Evolutionary conservation across 1,139 yeast species (phyloP).

Genomic region (Lodderomyces theae): DNA sequence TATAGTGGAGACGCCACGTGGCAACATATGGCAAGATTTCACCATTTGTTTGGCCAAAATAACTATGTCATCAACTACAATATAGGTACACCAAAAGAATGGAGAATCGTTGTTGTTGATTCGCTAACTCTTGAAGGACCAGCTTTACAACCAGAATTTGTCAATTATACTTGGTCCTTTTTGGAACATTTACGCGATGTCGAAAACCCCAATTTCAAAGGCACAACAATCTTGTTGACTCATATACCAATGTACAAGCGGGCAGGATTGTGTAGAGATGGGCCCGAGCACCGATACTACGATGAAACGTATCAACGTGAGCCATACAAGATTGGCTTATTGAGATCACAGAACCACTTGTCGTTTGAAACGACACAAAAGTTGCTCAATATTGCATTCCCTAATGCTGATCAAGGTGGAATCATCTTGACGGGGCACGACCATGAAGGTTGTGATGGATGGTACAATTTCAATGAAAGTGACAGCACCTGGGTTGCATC

Average conservation of each 20-base stretch:
- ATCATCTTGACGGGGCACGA: conserved; percentile 92
- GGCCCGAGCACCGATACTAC: conserved; percentile 65
- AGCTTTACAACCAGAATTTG: conserved; percentile 69
- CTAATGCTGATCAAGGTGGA: conserved; percentile 61
- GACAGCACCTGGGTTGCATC: conserved; percentile 60
- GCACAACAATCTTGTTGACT: conserved; percentile 79
- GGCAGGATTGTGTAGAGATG: conserved; percentile 82
- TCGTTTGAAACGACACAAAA: conserved; percentile 62
- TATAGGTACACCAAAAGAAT: conserved; percentile 58
- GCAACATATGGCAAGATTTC: conserved; percentile 84
- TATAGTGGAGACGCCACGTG: conserved; percentile 93
- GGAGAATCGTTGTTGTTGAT: conserved; percentile 85
- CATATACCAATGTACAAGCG: conserved; percentile 87
- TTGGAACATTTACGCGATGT: conserved; percentile 52
- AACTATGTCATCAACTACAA: conserved; percentile 77
- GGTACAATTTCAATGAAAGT: conserved; percentile 43
- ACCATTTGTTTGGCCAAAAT: conserved; percentile 72
- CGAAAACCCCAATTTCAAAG: conserved; percentile 52
- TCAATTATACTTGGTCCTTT: conserved; percentile 69
- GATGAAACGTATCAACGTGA: conserved; percentile 47
- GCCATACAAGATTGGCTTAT: conserved; percentile 64
- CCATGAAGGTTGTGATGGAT: conserved; percentile 86
- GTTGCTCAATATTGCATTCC: conserved; percentile 67
- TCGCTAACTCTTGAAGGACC: conserved; percentile 89
- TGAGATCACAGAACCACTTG: conserved; percentile 87